These are phyloP conservation scores for Aspergillus indologenus DNA, from an alignment of 495 filamentous ascomycete genomes.

Conservation along the genomic window DNA sequence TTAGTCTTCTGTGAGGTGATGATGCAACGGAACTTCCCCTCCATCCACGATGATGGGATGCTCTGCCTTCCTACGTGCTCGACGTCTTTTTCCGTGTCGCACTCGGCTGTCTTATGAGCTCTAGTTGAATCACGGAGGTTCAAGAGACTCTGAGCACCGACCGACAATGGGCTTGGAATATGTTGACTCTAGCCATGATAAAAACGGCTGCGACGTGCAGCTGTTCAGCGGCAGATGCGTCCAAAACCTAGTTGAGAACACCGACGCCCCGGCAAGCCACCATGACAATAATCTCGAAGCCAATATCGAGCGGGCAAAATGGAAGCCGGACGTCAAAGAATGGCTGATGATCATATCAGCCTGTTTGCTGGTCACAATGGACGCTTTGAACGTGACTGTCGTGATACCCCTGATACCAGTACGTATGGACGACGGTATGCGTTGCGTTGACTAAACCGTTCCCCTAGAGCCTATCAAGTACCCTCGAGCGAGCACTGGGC, in stretches of 20 bases:
- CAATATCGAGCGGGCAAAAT: slow-evolving; percentile 14
- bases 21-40: background rate
- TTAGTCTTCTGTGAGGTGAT: background rate
- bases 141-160: background rate
- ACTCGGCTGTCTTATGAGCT: background rate
- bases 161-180: slow-evolving; percentile 16
- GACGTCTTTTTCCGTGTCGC: background rate
- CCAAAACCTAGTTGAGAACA: slow-evolving; percentile 11
- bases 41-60: background rate
- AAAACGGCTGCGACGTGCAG: slow-evolving; percentile 16
- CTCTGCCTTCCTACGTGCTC: background rate
- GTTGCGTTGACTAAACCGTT: slow-evolving; percentile 1
- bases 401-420: slow-evolving; percentile 27
- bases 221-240: slow-evolving; percentile 6
- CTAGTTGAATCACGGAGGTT: background rate
- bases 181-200: slow-evolving; percentile 27
- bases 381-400: slow-evolving; percentile 37
- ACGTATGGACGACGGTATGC: slow-evolving; percentile 11
- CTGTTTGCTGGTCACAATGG: slow-evolving; percentile 37
- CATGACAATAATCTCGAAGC: slow-evolving; percentile 8
- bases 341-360: slow-evolving; percentile 35
- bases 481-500: slow-evolving; percentile 27
- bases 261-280: slow-evolving; percentile 2
- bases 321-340: slow-evolving; percentile 29
- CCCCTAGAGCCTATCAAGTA: slow-evolving; percentile 29